phyloP scores from a whole-genome alignment of 768 basidiomycete species.

The Naganishia kalamii region DNA sequence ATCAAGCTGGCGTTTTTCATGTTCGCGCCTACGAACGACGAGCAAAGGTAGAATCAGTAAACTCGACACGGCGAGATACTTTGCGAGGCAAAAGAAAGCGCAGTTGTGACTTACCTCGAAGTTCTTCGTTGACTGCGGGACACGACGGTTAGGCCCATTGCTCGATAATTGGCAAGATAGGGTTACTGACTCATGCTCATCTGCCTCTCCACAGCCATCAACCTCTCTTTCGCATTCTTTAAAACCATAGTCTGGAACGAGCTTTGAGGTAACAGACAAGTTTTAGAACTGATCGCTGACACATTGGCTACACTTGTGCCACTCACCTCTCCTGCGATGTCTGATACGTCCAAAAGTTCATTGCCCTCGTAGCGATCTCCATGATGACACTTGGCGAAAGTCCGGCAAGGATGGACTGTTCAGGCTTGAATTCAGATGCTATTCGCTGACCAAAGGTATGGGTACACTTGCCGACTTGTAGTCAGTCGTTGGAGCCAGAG shows the following conservation, averaged over 20 bases:
- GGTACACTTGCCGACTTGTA: constrained; percentile 29
- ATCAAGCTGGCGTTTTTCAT: constrained; percentile 18
- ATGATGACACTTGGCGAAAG: constrained; percentile 30
- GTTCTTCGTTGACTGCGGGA: constrained; percentile 20
- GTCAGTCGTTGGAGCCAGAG: constrained; percentile 29
- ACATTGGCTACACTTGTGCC: not conserved
- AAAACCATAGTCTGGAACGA: constrained; percentile 25
- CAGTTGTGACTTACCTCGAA: constrained; percentile 21
- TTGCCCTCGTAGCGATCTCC: constrained; percentile 30
- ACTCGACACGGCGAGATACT: not conserved
- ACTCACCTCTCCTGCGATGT: constrained; percentile 32
- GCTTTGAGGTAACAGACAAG: not conserved
- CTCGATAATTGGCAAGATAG: not conserved
- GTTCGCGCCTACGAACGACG: constrained; percentile 1
- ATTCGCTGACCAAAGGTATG: not conserved
- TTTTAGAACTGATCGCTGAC: too few species aligned
- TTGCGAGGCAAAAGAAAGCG: too few species aligned
- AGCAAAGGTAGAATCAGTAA: not conserved
- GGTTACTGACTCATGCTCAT: constrained; percentile 12
- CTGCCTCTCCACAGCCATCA: constrained; percentile 23
- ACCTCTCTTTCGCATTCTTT: constrained; percentile 24
- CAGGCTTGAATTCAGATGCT: not conserved
- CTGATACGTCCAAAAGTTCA: constrained; percentile 38
- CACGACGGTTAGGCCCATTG: too few species aligned
- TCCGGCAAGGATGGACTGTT: constrained; percentile 33